These are phyloP conservation scores for Aspergillus amoenus DNA, from an alignment of 2,329 filamentous ascomycete species.

Conservation along the genomic window DNA sequence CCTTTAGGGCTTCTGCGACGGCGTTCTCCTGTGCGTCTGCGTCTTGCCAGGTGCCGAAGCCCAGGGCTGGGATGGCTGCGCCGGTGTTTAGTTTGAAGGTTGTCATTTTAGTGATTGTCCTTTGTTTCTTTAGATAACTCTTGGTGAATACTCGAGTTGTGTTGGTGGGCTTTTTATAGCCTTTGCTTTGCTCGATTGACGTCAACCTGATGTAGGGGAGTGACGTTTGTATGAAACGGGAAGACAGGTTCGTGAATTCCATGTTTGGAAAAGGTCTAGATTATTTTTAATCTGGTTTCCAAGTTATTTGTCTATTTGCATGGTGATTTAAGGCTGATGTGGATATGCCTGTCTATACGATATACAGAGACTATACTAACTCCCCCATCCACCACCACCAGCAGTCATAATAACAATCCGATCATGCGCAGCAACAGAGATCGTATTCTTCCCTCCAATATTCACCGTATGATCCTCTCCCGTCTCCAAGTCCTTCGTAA, in stretches of 20 bases:
- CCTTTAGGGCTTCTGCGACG: conserved; percentile 48
- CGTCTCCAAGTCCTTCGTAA: conserved; percentile 65
- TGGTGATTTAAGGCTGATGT: not conserved
- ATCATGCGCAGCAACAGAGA: conserved; percentile 59
- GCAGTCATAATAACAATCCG: conserved; percentile 62
- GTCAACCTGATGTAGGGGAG: conserved; percentile 20
- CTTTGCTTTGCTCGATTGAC: conserved; percentile 7
- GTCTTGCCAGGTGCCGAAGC: conserved; percentile 58
- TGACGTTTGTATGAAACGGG: not conserved
- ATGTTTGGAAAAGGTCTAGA: not conserved
- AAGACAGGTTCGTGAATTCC: not conserved
- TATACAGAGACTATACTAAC: conserved; percentile 1
- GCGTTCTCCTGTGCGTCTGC: conserved; percentile 50
- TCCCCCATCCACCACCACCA: conserved; percentile 48
- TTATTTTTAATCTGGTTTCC: not conserved
- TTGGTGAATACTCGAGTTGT: not conserved
- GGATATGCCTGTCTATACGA: not conserved
- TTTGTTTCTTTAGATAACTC: not conserved
- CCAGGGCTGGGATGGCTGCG: conserved; percentile 48
- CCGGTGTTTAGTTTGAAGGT: conserved; percentile 51
- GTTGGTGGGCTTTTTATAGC: not conserved
- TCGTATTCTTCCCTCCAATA: conserved; percentile 63
- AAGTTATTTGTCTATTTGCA: not conserved
- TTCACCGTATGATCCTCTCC: conserved; percentile 55
- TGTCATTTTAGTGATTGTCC: conserved; percentile 17